Conservation (phyloP, 2,329 filamentous ascomycete genomes). For the Dendryphion nanum region DNA sequence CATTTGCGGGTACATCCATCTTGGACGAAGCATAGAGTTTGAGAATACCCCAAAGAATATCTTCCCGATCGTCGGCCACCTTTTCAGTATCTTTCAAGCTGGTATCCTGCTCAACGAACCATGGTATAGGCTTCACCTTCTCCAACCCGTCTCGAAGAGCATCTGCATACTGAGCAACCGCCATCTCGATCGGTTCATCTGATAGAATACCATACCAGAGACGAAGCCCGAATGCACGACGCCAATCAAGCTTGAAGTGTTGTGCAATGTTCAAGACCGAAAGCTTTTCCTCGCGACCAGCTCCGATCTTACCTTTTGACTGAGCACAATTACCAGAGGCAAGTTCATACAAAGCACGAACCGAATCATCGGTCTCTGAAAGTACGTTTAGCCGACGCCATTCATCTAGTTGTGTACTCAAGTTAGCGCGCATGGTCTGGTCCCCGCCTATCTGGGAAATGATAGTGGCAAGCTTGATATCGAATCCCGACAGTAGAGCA, state of each 20-base stretch:
- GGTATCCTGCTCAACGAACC: slow-evolving; percentile 63
- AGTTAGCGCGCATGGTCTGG: slow-evolving; percentile 65
- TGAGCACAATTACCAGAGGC: slow-evolving; percentile 83
- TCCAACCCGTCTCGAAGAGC: slow-evolving; percentile 73
- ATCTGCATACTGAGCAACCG: slow-evolving; percentile 69
- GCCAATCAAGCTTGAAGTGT: slow-evolving; percentile 86
- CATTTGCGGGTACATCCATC: slow-evolving; percentile 38
- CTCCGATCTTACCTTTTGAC: slow-evolving; percentile 72
- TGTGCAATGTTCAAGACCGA: slow-evolving; percentile 79
- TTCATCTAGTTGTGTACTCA: slow-evolving; percentile 74
- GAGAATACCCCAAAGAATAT: slow-evolving; percentile 83
- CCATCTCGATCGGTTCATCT: slow-evolving; percentile 67
- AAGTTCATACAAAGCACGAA: slow-evolving; percentile 86
- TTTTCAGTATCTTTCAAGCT: slow-evolving; percentile 61
- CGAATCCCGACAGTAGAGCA: slow-evolving; percentile 69
- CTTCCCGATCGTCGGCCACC: slow-evolving; percentile 61
- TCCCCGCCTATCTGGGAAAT: slow-evolving; percentile 82
- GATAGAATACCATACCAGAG: slow-evolving; percentile 80
- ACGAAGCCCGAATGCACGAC: slow-evolving; percentile 85
- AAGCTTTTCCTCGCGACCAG: slow-evolving; percentile 74
- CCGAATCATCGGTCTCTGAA: slow-evolving; percentile 80
- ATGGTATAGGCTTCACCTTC: slow-evolving; percentile 66
- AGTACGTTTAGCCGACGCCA: slow-evolving; percentile 83
- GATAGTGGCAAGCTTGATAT: slow-evolving; percentile 82
- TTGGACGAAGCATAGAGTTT: slow-evolving; percentile 72